Evolutionary conservation across 129 eudicot genomes (phyloP), one percentile per base, ranked within the genome.

Genomic region (Smallanthus sonchifolius): DNA sequence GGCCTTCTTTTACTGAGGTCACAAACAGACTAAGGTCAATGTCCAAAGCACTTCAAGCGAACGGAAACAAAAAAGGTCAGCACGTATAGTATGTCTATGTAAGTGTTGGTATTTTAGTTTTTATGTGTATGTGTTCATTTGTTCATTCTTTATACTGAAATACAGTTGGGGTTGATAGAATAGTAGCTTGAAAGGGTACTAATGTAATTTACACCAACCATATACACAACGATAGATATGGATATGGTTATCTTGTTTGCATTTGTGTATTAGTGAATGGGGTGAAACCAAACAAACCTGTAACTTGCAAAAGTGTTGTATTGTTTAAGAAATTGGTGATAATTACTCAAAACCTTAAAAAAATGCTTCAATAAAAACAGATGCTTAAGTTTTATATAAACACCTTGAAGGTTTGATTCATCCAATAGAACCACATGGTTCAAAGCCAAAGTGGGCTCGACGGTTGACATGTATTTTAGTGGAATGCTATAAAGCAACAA

Each of bases 1-100:
- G 97, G 38, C 97, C 97, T 64, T 85, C 97, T 3, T 92, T 92
- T 73, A 83, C 93, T 0, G 91, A 88, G 65, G 77, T 92, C 47
- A 83, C 97, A 14, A 77, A 77, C 42, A 80, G 88, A 69, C 73
- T 92, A 51, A 82, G 97, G 55, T 79, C 79, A 16, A 92, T 92
- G 84, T 85, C 88, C 3, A 80, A 79, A 42, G 67, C 86, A 10
- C 83, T 83, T 49, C 86, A 78, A 72, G 65, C 83, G 68, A 88
- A 78, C 75, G 83, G 85, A 56, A 79, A 38, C 56, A 76, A 35
- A 5, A 80, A 74, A 28, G 69, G 55, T 64, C 78, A 72, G 32
- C 72, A 62, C 8, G 63, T 69, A 49, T 78, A 78, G 70, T 19
- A 49, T 69, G 69, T 65, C 75, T 68, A 45, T 77, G 66, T 80